phyloP scores from a whole-genome alignment of 75 land plant species.

The Gnetum montanum region DNA sequence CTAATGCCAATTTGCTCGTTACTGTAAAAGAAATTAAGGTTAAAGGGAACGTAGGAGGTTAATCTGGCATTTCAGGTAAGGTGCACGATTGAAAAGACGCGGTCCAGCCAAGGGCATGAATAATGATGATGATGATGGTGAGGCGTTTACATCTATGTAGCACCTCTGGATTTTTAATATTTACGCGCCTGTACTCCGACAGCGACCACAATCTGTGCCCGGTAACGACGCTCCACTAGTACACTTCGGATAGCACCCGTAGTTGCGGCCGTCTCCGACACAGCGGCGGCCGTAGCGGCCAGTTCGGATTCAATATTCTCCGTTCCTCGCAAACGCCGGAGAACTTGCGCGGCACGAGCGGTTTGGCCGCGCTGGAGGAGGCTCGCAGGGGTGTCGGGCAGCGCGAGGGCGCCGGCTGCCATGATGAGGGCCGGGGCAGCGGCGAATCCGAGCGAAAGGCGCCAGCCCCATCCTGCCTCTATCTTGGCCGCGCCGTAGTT shows the following conservation, averaged over 20 bases:
- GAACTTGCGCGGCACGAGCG: conserved; percentile 38
- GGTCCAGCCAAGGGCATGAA: no score
- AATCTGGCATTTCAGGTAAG: no score
- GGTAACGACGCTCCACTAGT: conserved; percentile 47
- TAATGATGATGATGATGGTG: no score
- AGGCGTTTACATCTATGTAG: conserved; percentile 58
- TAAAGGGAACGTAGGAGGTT: no score
- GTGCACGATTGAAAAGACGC: no score
- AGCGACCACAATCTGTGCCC: conserved; percentile 81
- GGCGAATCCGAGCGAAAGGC: conserved; percentile 25
- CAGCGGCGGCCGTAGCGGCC: conserved; percentile 66
- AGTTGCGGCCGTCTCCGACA: no score
- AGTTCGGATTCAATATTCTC: conserved; percentile 51
- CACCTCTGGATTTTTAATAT: no score
- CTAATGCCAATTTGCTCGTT: no score
- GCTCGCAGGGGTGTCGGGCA: conserved; percentile 40
- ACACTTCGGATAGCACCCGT: no score
- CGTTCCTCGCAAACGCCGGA: conserved; percentile 61
- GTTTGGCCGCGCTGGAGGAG: conserved; percentile 29
- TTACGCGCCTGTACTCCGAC: no score
- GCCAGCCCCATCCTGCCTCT: conserved; percentile 31
- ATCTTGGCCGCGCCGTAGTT: conserved; percentile 30
- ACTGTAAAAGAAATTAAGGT: no score
- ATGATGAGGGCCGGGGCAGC: conserved; percentile 27
- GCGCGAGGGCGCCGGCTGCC: conserved; percentile 20